Conservation (phyloP, 148 eudicot genomes). For the Rhododendron vialii region DNA sequence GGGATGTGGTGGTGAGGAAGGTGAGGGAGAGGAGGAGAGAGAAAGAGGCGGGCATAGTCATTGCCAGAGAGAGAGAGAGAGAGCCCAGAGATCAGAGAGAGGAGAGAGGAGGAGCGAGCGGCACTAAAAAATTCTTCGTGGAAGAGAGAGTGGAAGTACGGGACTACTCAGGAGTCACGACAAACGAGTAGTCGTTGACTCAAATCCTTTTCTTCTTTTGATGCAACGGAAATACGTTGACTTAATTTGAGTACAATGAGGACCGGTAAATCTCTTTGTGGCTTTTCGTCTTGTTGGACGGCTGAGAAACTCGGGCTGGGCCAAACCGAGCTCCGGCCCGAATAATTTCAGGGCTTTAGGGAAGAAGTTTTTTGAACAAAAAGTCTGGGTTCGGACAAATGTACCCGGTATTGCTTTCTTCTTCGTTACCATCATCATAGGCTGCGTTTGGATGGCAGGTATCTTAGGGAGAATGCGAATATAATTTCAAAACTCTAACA, state of each 20-base stretch:
- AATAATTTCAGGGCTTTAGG: too few relatives aligned
- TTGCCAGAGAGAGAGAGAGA: background rate
- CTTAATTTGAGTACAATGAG: background rate
- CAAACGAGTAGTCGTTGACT: background rate
- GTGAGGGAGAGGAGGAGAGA: slow-evolving; percentile 11
- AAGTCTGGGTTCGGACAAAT: too few relatives aligned
- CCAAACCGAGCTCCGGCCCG: too few relatives aligned
- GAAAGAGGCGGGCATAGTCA: slow-evolving; percentile 2
- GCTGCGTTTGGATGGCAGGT: too few relatives aligned
- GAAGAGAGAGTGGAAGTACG: background rate
- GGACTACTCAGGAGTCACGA: background rate
- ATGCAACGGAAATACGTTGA: too few relatives aligned
- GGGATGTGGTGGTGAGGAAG: slow-evolving; percentile 5
- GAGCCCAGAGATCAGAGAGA: background rate
- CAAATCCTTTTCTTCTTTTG: too few relatives aligned
- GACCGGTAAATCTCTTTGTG: background rate
- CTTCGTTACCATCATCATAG: too few relatives aligned
- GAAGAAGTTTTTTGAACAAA: too few relatives aligned
- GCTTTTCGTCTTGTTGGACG: background rate
- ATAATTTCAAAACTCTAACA: too few relatives aligned
- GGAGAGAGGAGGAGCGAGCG: background rate
- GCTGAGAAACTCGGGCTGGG: too few relatives aligned
- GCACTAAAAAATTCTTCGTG: background rate
- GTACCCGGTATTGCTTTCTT: too few relatives aligned
- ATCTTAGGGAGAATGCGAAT: too few relatives aligned